Evolutionary conservation across 345 rosid species (phyloP).

Genomic region (Camelina neglecta): DNA sequence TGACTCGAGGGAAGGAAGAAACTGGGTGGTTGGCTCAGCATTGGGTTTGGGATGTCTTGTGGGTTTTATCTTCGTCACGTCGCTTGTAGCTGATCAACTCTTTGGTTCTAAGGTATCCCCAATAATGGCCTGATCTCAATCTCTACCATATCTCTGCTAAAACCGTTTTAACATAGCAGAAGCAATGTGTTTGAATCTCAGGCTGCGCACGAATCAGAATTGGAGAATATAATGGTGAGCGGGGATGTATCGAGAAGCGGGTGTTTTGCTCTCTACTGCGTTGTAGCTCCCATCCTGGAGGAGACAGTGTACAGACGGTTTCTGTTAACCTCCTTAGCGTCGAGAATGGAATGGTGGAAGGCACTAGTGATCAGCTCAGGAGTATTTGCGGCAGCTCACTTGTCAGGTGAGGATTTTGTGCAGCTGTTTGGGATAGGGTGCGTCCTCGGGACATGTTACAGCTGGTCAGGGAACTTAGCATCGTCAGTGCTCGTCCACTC

Average conservation of each 20-base stretch:
- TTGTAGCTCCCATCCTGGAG: constrained; percentile 70
- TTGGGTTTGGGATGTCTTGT: constrained; percentile 65
- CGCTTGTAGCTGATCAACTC: constrained; percentile 54
- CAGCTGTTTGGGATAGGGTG: constrained; percentile 77
- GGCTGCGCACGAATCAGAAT: constrained; percentile 55
- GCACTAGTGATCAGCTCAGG: constrained; percentile 66
- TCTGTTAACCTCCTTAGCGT: constrained; percentile 64
- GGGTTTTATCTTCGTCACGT: constrained; percentile 57
- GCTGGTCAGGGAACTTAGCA: constrained; percentile 74
- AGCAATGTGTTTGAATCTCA: constrained; percentile 29
- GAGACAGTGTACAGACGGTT: constrained; percentile 86
- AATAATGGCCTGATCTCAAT: neutral
- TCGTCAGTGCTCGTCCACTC: constrained; percentile 71
- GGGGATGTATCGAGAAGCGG: constrained; percentile 58
- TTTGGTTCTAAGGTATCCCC: constrained; percentile 56
- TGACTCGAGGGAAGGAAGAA: constrained; percentile 47
- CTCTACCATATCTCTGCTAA: neutral
- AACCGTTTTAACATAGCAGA: constrained; percentile 22
- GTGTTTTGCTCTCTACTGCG: constrained; percentile 61
- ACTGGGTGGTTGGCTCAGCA: constrained; percentile 68
- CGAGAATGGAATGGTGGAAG: constrained; percentile 62
- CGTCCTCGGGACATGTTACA: constrained; percentile 68
- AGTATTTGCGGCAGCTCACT: constrained; percentile 78
- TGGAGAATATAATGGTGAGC: constrained; percentile 67
- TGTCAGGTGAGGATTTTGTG: constrained; percentile 64